Evolutionary conservation across 2,329 filamentous ascomycete species (phyloP), one percentile per base, ranked within the genome.

Genomic region (Epichloe uncinata): DNA sequence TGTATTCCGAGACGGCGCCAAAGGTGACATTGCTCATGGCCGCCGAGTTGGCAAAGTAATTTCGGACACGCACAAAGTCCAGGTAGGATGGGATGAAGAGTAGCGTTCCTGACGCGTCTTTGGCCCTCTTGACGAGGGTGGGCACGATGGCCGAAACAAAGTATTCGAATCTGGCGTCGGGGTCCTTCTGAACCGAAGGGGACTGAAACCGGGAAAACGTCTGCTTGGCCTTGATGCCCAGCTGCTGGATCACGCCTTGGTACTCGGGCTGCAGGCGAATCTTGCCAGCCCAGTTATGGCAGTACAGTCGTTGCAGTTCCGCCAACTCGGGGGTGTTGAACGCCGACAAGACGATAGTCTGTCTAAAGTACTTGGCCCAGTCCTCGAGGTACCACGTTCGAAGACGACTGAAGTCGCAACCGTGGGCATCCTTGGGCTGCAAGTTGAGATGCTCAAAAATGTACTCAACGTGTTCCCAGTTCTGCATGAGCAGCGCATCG

Each of bases 391-490:
- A 97, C 88, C 88, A 97, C 55, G 75, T 81, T 47, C 90, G 79
- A 5, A 97, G 87, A 16, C 93, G 85, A 57, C 84, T 87, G 64
- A 97, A 95, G 69, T 98, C 93, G 60, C 88, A 95, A 56, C 86
- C 90, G 65, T 96, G 90, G 1, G 87, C 79, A 58, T 95, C 87
- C 61, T 84, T 87, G 37, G 93, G 91, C 60, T 95, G 87, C 20
- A 85, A 74, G 64, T 98, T 98, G 54, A 98, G 77, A 64, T 95
- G 87, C 54, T 87, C 82, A 61, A 97, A 90, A 58, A 96, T 85
- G 63, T 86, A 87, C 64, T 94, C 87, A 53, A 96, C 79, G 63
- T 98, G 91, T 61, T 96, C 89, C 90, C 91, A 97, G 65, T 95
- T 97, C 66, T 98, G 93, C 89, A 96, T 96, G 8, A 95, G 78